Base-by-base conservation (phyloP, 768 basidiomycete species). In the Exidia glandulosa region DNA sequence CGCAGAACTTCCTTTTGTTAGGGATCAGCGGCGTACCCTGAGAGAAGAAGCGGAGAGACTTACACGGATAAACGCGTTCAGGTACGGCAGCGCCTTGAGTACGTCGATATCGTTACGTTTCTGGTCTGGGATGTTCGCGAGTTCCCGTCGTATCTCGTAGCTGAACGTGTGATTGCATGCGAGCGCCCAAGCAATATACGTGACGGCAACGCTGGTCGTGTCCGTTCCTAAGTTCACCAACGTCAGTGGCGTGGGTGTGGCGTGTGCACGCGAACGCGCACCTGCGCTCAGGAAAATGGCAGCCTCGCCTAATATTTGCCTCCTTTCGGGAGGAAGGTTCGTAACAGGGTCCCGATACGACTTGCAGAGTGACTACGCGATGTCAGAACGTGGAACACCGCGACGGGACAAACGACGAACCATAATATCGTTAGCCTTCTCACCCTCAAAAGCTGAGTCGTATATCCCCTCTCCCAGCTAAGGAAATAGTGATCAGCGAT, bases 111-210 rank as follows among this genome's bases (percentile, higher is more conserved):
- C 84, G 12, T 73, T 27, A 71, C n/a, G n/a, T n/a, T 74, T 41
- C 73, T 77, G 48, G n/a, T 9, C 47, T 7, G 47, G 7, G 25
- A 7, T 48, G n/a, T 48, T 23, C 25, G 90, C 87, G 34, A 90
- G 74, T 68, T 90, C 89, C 25, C 73, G 72, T 64, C 86, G 87
- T 31, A 91, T 80, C 65, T 84, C 85, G 72, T 73, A 76, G 72
- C 81, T 70, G 59, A 90, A 79, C 67, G 90, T 87, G 27, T 76
- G 76, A 59, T 87, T 81, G 61, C 85, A 84, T 63, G 80, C 86
- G 56, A 90, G 79, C 67, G 89, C 87, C 86, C 87, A 90, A 64
- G 85, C 80, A 66, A 89, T 78, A 72, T 87, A 91, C 1, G 85
- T 82, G 23, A 90, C 72, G 7, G 87, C 79, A 36, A 81, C 86